Percentiles rank a stretch among this genome's conserved stretches.
phyloP scores from a whole-genome alignment of 1,284 basidiomycete genomes.

The Ganoderma leucocontextum region DNA sequence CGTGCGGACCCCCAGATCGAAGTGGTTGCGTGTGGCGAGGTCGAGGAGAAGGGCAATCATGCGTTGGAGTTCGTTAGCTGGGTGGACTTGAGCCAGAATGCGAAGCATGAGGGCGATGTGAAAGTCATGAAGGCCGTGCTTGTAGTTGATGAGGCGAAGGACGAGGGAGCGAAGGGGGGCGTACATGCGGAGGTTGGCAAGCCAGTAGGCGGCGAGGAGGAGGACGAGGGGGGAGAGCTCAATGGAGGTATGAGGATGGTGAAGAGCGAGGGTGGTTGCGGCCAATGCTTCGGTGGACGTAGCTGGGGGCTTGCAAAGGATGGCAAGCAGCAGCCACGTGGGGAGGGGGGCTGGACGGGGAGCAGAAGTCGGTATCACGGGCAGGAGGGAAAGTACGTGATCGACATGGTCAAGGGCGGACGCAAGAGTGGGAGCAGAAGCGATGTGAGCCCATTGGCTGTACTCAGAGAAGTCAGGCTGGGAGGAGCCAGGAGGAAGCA shows the following conservation, averaged over 20 bases:
- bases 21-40: conserved; percentile 41
- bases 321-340: conserved; percentile 60
- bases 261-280: conserved; percentile 48
- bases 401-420: conserved; percentile 21
- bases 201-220: conserved; percentile 55
- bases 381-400: conserved; percentile 7
- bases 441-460: conserved; percentile 24
- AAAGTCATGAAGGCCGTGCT: conserved; percentile 43
- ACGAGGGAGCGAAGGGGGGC: conserved; percentile 53
- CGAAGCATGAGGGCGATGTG: conserved; percentile 67
- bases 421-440: conserved; percentile 16
- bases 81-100: conserved; percentile 44
- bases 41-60: conserved; percentile 17
- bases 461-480: conserved; percentile 9
- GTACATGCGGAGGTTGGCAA: conserved; percentile 57
- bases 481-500: neutral
- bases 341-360: conserved; percentile 41
- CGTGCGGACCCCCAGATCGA: conserved; percentile 13
- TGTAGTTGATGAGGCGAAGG: conserved; percentile 52
- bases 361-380: neutral
- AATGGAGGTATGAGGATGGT: conserved; percentile 44
- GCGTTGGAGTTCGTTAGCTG: conserved; percentile 12
- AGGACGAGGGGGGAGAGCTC: conserved; percentile 52
- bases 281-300: conserved; percentile 50
- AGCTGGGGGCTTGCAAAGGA: conserved; percentile 58